These are phyloP conservation scores for Ramaria rubella DNA, from an alignment of 768 basidiomycete species.

Conservation along the genomic window DNA sequence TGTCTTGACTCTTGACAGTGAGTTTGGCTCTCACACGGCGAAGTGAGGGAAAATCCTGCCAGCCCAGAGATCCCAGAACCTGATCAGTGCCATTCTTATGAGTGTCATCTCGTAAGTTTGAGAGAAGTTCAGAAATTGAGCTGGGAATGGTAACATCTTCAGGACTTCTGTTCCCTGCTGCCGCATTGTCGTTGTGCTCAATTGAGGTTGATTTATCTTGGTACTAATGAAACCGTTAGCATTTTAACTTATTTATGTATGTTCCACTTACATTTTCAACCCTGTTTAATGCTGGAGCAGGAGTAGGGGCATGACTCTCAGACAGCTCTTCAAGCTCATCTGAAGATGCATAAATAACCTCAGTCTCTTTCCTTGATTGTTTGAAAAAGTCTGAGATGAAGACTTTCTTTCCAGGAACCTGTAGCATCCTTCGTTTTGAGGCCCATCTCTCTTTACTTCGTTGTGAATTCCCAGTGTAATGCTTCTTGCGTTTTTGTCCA, in stretches of 20 bases:
- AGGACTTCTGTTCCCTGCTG: too few relatives aligned
- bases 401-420: neutral
- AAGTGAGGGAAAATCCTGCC: too few relatives aligned
- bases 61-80: too few relatives aligned
- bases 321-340: too few relatives aligned
- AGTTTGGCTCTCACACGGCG: slow-evolving; percentile 13
- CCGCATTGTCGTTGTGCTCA: too few relatives aligned
- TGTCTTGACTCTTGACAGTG: slow-evolving; percentile 22
- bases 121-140: too few relatives aligned
- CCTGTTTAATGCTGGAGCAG: neutral
- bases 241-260: slow-evolving; percentile 13
- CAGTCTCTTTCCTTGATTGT: neutral
- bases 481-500: neutral
- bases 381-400: neutral
- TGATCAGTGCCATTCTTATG: too few relatives aligned
- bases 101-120: too few relatives aligned
- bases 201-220: too few relatives aligned
- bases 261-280: neutral
- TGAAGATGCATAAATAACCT: too few relatives aligned
- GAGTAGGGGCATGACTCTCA: too few relatives aligned
- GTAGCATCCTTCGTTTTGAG: neutral
- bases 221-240: neutral
- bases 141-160: too few relatives aligned
- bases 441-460: neutral
- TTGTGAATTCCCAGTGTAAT: slow-evolving; percentile 3